These are phyloP conservation scores for Eremomyces bilateralis DNA, from an alignment of 495 filamentous ascomycete species.

Conservation along the genomic window DNA sequence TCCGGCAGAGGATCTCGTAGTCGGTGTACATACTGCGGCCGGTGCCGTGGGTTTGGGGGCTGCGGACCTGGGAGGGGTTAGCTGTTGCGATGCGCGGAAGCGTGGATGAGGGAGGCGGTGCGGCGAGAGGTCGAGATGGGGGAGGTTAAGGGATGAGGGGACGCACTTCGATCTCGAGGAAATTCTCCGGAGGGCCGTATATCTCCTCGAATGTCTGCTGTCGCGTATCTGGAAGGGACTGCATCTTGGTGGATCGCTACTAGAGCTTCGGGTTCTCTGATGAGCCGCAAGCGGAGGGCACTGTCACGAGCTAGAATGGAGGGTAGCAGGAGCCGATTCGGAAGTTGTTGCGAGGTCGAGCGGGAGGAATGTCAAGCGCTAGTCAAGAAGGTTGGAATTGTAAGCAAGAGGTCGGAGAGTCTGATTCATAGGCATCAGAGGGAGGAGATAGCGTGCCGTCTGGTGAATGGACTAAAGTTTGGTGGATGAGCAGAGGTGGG, in stretches of 20 bases:
- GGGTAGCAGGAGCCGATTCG: too few species aligned
- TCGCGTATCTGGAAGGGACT: constrained; percentile 25
- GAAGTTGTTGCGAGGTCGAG: too few species aligned
- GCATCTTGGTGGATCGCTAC: constrained; percentile 8
- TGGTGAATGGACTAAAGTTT: too few species aligned
- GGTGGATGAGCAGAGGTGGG: too few species aligned
- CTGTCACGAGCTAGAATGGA: too few species aligned
- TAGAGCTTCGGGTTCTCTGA: too few species aligned
- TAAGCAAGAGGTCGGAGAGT: too few species aligned
- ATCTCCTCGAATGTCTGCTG: constrained; percentile 96
- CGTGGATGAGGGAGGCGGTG: constrained; percentile 3
- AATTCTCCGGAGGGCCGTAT: constrained; percentile 96
- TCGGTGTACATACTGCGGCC: constrained; percentile 95
- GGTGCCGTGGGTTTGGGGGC: constrained; percentile 85
- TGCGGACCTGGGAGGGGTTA: constrained; percentile 44
- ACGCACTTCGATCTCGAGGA: constrained; percentile 86
- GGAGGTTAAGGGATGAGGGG: background rate
- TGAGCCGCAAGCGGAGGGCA: too few species aligned
- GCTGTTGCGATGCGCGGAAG: constrained; percentile 1
- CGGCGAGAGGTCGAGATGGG: background rate
- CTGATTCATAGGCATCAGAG: too few species aligned
- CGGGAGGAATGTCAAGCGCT: too few species aligned
- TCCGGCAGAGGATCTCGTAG: constrained; percentile 91
- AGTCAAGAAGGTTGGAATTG: too few species aligned
- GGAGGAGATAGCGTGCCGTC: too few species aligned